Conservation (phyloP, 164 flowering plant species). For the Liriodendron chinense region DNA sequence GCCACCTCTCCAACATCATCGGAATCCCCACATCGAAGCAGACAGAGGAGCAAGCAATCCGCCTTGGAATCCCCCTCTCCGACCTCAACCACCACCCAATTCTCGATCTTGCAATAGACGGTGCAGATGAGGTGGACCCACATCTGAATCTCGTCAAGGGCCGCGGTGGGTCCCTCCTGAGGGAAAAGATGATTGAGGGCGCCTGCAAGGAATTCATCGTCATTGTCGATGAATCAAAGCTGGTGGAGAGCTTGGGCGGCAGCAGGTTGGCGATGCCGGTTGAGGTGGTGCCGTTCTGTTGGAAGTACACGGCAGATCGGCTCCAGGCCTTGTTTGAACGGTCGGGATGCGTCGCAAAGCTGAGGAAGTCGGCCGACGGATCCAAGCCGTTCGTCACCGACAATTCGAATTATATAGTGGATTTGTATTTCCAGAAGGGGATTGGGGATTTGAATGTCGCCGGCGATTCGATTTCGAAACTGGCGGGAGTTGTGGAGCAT, state of each 20-base stretch:
- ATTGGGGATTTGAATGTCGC: slow-evolving; percentile 74
- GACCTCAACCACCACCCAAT: slow-evolving; percentile 73
- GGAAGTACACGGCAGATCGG: slow-evolving; percentile 58
- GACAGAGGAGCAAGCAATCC: slow-evolving; percentile 71
- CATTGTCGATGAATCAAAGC: slow-evolving; percentile 77
- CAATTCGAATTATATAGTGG: slow-evolving; percentile 75
- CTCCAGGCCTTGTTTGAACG: slow-evolving; percentile 53
- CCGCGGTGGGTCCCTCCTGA: slow-evolving; percentile 79
- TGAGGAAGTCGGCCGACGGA: slow-evolving; percentile 36
- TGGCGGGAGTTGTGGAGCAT: slow-evolving; percentile 90
- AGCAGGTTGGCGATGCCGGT: slow-evolving; percentile 88
- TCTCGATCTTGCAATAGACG: slow-evolving; percentile 84
- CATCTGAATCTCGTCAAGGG: slow-evolving; percentile 78
- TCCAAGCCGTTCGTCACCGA: slow-evolving; percentile 67
- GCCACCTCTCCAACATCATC: slow-evolving; percentile 62
- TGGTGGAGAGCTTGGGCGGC: slow-evolving; percentile 62
- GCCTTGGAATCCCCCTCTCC: slow-evolving; percentile 72
- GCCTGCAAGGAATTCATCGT: slow-evolving; percentile 65
- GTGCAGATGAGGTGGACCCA: slow-evolving; percentile 94
- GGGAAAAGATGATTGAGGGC: slow-evolving; percentile 90
- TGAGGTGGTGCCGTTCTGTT: slow-evolving; percentile 77
- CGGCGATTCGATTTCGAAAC: slow-evolving; percentile 62
- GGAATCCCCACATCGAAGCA: slow-evolving; percentile 83
- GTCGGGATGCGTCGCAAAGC: slow-evolving; percentile 66
- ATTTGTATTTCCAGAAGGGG: slow-evolving; percentile 68